Conservation (phyloP, 805 yeast genomes). For the Ogataea chonburiensis region DNA sequence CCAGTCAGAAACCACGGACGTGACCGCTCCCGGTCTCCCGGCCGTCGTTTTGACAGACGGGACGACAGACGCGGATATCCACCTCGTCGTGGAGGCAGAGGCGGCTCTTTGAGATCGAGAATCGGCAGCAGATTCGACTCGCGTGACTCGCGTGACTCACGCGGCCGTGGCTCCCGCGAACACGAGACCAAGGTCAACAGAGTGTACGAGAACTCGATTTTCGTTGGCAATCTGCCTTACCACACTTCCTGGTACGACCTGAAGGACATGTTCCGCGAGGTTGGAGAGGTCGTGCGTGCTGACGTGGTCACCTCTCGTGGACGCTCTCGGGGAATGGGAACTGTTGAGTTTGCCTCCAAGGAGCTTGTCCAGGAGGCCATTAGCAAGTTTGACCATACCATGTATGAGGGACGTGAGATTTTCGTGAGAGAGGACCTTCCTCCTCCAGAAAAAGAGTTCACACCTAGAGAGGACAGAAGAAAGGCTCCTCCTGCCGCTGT, state of each 20-base stretch:
- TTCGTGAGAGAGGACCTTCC: constrained; percentile 91
- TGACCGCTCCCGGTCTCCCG: constrained; percentile 34
- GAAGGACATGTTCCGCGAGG: constrained; percentile 54
- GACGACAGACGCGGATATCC: constrained; percentile 19
- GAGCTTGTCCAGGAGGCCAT: constrained; percentile 74
- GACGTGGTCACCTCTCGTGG: constrained; percentile 80
- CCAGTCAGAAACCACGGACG: constrained; percentile 31
- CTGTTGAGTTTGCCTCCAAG: constrained; percentile 73
- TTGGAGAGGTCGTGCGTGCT: constrained; percentile 72
- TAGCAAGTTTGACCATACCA: constrained; percentile 60
- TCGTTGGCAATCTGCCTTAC: constrained; percentile 73
- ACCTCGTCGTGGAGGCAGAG: constrained; percentile 33
- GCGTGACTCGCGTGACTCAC: constrained; percentile 14
- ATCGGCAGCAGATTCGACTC: constrained; percentile 22
- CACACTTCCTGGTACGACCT: constrained; percentile 58
- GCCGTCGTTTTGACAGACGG: constrained; percentile 20
- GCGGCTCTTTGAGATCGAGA: constrained; percentile 29
- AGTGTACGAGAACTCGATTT: constrained; percentile 66
- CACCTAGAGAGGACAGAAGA: constrained; percentile 32
- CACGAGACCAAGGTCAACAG: constrained; percentile 45
- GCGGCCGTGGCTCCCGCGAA: constrained; percentile 30
- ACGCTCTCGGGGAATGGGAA: constrained; percentile 85
- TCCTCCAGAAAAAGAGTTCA: constrained; percentile 51
- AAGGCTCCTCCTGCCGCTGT: constrained; percentile 17
- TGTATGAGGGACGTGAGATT: constrained; percentile 70